Evolutionary conservation across 2,329 filamentous ascomycete genomes (phyloP), one percentile per base, ranked within the genome.

Genomic region (Myriangium duriaei): DNA sequence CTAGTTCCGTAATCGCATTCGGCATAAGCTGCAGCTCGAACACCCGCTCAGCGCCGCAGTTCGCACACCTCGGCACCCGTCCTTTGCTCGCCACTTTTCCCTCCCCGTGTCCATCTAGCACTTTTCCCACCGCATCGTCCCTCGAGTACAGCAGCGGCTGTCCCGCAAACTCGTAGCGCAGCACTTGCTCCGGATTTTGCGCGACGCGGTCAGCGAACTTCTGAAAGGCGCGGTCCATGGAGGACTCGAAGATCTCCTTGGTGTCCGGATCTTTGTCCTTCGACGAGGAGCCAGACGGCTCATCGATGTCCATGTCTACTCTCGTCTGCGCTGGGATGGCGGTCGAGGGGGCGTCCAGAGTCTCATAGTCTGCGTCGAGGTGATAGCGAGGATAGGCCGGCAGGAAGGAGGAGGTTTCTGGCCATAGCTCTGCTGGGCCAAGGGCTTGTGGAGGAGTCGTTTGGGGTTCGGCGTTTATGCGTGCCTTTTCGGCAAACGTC

Each of bases 21-120:
- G 91, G 91, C 48, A 81, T 87, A 47, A 98, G 65, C 67, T 98
- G 91, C 42, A 94, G 68, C 67, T 98, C 91, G 56, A 96, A 96
- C 11, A 81, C 75, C 45, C 88, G 74, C 34, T 71, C 67, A 0
- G 69, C 72, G 6, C 81, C 80, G 59, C 91, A 98, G 50, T 75
- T 80, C 17, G 61, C 63, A 56, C 91, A 98, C 7, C 76, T 64
- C 1, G 88, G 86, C 17, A 95, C 75, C 41, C 32, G 53, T 57
- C 4, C 37, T 31, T 10, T 53, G 32, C 38, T 46, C 42, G 37
- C 54, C 54, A 29, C 55, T 53, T 9, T 17, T 16, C 42, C 47
- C 36, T 45, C 50, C 14, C 53, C 50, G 3, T 59, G 51, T 0
- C 52, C 42, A 1, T 53, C 53, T 3, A 95, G 62, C 19, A 75